A percentile compares a stretch with the other conserved stretches of the same genome.
Conservation (phyloP, 2,329 filamentous ascomycete genomes). For the Beauveria brongniartii region DNA sequence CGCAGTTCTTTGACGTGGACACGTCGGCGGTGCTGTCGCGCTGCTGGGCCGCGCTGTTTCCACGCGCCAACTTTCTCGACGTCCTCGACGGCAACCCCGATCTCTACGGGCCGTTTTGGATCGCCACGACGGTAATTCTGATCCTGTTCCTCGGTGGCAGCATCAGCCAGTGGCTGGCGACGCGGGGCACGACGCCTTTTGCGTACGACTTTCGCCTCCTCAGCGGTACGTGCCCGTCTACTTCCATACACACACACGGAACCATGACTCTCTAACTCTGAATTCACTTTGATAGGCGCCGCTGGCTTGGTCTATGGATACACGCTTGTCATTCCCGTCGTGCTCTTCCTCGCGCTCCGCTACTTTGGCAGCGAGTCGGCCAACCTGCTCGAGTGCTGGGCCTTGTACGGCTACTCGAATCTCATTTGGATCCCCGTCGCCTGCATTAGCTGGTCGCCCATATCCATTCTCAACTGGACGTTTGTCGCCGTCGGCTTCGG, state of each 20-base stretch:
- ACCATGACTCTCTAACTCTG: neutral
- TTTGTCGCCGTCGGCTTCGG: conserved; percentile 85
- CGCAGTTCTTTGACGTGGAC: conserved; percentile 98
- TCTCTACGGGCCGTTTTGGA: conserved; percentile 96
- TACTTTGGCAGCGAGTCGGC: conserved; percentile 95
- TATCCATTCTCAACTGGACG: conserved; percentile 83
- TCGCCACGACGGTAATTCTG: conserved; percentile 92
- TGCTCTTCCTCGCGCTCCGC: conserved; percentile 77
- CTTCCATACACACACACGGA: no score
- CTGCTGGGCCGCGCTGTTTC: conserved; percentile 83
- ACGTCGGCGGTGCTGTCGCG: conserved; percentile 80
- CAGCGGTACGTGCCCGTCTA: conserved; percentile 51
- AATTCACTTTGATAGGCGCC: conserved; percentile 44
- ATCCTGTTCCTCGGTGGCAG: conserved; percentile 94
- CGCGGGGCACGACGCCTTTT: conserved; percentile 62
- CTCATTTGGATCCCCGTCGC: conserved; percentile 96
- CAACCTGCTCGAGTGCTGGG: conserved; percentile 91
- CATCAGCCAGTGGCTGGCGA: conserved; percentile 80
- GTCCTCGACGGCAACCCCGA: conserved; percentile 95
- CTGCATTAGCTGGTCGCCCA: conserved; percentile 79
- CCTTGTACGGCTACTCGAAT: conserved; percentile 92
- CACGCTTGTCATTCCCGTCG: conserved; percentile 76
- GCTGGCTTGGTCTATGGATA: conserved; percentile 95
- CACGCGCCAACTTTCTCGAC: conserved; percentile 90
- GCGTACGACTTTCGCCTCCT: conserved; percentile 86